Evolutionary conservation across 805 yeast species (phyloP).

Genomic region (Saccharomycopsis microspora): DNA sequence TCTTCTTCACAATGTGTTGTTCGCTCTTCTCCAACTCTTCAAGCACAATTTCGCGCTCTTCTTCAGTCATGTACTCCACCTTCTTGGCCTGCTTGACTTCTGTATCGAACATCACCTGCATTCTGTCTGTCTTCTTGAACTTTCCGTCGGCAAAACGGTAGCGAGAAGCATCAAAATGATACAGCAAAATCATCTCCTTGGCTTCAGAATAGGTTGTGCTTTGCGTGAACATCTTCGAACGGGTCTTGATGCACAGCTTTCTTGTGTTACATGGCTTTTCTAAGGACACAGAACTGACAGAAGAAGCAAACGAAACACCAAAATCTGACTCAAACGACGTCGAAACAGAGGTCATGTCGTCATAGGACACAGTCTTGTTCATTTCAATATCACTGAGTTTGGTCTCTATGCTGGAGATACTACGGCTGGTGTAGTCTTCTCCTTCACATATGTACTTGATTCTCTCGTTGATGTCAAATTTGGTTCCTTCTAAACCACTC

Average conservation of each 20-base stretch:
- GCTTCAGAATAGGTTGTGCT: not conserved
- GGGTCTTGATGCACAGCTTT: not conserved
- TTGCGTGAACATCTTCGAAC: not conserved
- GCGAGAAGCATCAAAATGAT: too few species aligned
- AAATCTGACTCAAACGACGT: not conserved
- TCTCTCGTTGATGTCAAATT: conserved; percentile 1
- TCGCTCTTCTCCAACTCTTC: not conserved
- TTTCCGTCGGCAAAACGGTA: not conserved
- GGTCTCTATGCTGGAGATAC: not conserved
- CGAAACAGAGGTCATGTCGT: not conserved
- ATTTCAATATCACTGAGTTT: not conserved
- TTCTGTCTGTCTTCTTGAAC: not conserved
- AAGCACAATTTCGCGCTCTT: not conserved
- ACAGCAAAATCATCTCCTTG: not conserved
- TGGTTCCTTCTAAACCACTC: not conserved
- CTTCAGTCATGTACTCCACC: not conserved
- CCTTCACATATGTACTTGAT: conserved; percentile 1
- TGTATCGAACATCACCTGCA: conserved; percentile 5
- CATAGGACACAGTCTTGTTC: not conserved
- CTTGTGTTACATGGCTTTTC: not conserved
- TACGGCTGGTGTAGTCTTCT: too few species aligned
- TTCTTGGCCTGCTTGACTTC: conserved; percentile 1
- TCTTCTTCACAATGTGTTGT: not conserved
- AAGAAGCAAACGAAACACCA: not conserved
- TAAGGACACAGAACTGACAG: not conserved